Percentiles rank a stretch among this genome's conserved stretches.
These are phyloP conservation scores for Fraxinus angustifolia DNA, from an alignment of 305 asterid genomes.

Conservation along the genomic window DNA sequence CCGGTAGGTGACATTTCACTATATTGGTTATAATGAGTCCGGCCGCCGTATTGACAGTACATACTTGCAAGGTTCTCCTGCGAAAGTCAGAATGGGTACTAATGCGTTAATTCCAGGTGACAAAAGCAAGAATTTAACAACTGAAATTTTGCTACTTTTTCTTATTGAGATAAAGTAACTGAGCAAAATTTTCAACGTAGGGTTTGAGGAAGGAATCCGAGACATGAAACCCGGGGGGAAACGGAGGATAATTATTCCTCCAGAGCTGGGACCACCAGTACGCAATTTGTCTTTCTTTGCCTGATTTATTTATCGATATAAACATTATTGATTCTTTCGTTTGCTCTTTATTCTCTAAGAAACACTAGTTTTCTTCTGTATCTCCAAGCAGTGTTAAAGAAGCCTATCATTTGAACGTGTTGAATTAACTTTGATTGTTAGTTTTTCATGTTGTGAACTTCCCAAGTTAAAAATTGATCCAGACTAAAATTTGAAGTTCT, in stretches of 20 bases:
- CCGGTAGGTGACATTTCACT: slow-evolving; percentile 80
- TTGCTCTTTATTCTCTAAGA: neutral
- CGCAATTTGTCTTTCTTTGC: slow-evolving; percentile 26
- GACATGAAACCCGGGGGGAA: slow-evolving; percentile 97
- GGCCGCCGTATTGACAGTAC: slow-evolving; percentile 98
- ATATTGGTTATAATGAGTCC: slow-evolving; percentile 89
- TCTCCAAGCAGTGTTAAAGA: neutral
- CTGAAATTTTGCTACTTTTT: slow-evolving; percentile 2
- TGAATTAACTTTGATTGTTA: neutral
- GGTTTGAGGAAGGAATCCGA: slow-evolving; percentile 90
- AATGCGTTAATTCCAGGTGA: slow-evolving; percentile 92
- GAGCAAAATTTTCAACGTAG: slow-evolving; percentile 34
- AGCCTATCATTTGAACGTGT: neutral
- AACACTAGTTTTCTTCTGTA: neutral
- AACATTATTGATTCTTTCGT: neutral
- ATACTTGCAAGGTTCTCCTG: slow-evolving; percentile 85
- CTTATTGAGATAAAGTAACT: slow-evolving; percentile 15
- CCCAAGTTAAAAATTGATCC: neutral
- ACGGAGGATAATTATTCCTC: slow-evolving; percentile 86
- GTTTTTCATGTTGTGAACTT: neutral
- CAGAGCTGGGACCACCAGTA: slow-evolving; percentile 98
- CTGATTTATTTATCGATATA: neutral
- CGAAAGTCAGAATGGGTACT: slow-evolving; percentile 86
- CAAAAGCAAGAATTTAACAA: slow-evolving; percentile 5
- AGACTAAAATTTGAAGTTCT: neutral